These are phyloP conservation scores for Penicillium paradoxum DNA, from an alignment of 495 filamentous ascomycete species.

Conservation along the genomic window DNA sequence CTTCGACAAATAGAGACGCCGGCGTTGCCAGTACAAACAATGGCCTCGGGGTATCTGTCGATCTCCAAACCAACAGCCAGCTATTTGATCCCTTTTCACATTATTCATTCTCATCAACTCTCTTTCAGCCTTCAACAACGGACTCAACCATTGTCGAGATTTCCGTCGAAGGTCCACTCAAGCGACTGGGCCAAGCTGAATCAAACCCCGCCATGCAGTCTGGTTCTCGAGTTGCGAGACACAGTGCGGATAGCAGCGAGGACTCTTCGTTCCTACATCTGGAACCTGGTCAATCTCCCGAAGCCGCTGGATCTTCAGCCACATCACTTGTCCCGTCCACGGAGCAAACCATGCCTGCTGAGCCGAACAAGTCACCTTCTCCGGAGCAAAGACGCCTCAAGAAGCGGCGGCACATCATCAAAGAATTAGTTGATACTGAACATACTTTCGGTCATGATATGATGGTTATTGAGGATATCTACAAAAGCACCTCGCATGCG, in stretches of 20 bases:
- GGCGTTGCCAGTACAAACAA: conserved; percentile 12
- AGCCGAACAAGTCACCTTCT: conserved; percentile 40
- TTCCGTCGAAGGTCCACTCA: not conserved
- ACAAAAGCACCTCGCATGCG: conserved; percentile 87
- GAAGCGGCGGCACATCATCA: conserved; percentile 72
- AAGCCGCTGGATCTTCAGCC: conserved; percentile 35
- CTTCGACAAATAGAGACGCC: conserved; percentile 7
- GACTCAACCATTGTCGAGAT: not conserved
- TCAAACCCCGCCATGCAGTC: not conserved
- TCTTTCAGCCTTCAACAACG: conserved; percentile 1
- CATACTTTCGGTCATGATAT: conserved; percentile 82
- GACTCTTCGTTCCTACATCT: conserved; percentile 37
- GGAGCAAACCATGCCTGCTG: conserved; percentile 20
- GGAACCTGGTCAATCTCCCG: conserved; percentile 33
- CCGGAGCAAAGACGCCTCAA: conserved; percentile 54
- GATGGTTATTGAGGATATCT: conserved; percentile 94
- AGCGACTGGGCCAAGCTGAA: not conserved
- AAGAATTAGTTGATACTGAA: conserved; percentile 90
- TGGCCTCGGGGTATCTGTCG: conserved; percentile 36
- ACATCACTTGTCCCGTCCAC: conserved; percentile 37
- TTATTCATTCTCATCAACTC: not conserved
- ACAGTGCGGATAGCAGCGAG: conserved; percentile 48
- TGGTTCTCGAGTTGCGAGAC: conserved; percentile 49
- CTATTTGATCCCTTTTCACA: conserved; percentile 23
- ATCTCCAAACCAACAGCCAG: conserved; percentile 28